These are phyloP conservation scores for Heritiera fomes DNA, from an alignment of 345 rosid species.

Conservation along the genomic window DNA sequence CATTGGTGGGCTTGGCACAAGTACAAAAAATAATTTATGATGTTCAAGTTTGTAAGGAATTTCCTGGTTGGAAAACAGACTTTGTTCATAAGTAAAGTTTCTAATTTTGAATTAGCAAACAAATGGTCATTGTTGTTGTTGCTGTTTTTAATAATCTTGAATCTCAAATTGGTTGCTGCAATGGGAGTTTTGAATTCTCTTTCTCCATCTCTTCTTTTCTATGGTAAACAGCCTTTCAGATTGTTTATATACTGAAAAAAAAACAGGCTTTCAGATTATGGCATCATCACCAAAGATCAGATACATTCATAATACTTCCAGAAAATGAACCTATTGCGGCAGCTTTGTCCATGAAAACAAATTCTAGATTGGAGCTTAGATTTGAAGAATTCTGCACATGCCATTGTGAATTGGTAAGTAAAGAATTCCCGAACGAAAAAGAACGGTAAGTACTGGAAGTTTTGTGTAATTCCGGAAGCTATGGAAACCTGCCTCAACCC, in stretches of 20 bases:
- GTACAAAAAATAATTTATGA: conserved; percentile 31
- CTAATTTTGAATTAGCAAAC: conserved; percentile 11
- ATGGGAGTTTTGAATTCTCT: conserved; percentile 5
- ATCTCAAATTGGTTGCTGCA: conserved; percentile 9
- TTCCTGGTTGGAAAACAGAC: conserved; percentile 20
- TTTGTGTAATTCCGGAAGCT: not conserved
- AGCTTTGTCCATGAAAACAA: not conserved
- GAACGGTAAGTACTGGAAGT: not conserved
- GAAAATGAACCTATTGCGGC: not conserved
- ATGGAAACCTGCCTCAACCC: not conserved
- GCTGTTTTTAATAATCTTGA: not conserved
- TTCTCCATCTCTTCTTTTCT: conserved; percentile 1
- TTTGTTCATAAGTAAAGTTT: conserved; percentile 12
- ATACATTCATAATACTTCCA: not conserved
- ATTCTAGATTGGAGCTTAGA: not conserved
- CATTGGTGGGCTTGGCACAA: conserved; percentile 29
- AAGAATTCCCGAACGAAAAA: not conserved
- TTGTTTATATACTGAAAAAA: not conserved
- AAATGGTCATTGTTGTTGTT: not conserved
- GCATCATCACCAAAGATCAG: not conserved
- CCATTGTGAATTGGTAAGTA: conserved; percentile 8
- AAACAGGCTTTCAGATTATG: conserved; percentile 4
- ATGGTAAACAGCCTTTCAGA: conserved; percentile 13
- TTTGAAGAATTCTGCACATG: not conserved
- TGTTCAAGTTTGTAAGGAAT: conserved; percentile 33